Evolutionary conservation across 495 filamentous ascomycete species (phyloP), one percentile per base, ranked within the genome.

Genomic region (Penicillium salamii): DNA sequence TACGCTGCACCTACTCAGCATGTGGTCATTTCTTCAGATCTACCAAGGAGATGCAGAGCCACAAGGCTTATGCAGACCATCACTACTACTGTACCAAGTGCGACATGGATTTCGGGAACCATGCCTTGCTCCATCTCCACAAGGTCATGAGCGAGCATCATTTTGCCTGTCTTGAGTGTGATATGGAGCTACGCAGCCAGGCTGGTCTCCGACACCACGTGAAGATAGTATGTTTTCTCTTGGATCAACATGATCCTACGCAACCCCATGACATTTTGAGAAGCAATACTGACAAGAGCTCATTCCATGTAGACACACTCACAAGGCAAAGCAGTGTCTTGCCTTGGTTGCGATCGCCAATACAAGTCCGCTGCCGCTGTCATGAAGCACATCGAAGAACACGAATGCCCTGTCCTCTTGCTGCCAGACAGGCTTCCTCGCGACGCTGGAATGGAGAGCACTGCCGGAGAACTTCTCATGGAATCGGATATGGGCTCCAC

Each of bases 1-100:
- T 45, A 24, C 26, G 2, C 9, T 45, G 42, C 17, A 24, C 45
- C 45, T 39, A 31, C 15, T 7, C 13, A 31, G 70, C 77, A 15
- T 95, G 89, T 61, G 72, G 73, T 0, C 80, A 67, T 42, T 67
- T 71, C 3, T 95, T 95, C 62, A 74, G 81, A 39, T 68, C 62
- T 3, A 45, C 50, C 7, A 48, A 59, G 5, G 63, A 61, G 1
- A 73, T 82, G 70, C 67, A 62, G 21, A 46, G 55, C 1, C 80
- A 84, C 61, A 83, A 83, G 49, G 44, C 45, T 0, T 21, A 52
- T 57, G 65, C 20, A n/a, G 52, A 8, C 53, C 71, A 0, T 3
- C 79, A 83, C 44, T 66, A 75, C 37, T 83, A 77, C 55, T 83
- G 80, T 63, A 35, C 44, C 18, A 51, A 63, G 19, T 83, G 80